phyloP scores from a whole-genome alignment of 176 grass and related monocot genomes.

The Oryza officinalis region DNA sequence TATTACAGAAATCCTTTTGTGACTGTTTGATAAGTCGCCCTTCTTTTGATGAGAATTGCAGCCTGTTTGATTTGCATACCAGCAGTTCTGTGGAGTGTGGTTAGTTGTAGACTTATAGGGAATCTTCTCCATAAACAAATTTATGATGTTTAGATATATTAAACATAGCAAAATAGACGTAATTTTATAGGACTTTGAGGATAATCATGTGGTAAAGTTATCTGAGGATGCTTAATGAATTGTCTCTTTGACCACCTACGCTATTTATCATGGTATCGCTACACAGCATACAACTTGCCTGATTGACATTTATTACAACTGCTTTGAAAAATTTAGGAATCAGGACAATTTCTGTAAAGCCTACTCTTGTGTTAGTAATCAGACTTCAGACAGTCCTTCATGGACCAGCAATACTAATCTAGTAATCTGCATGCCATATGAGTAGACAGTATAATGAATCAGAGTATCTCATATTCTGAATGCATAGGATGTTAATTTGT shows the following conservation, averaged over 20 bases:
- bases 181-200: background rate
- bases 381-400: background rate
- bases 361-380: constrained; percentile 8
- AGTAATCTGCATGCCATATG: background rate
- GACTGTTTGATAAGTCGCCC: background rate
- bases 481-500: background rate
- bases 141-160: background rate
- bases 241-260: background rate
- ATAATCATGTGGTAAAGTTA: background rate
- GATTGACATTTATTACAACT: background rate
- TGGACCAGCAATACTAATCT: background rate
- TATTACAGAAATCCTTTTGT: background rate
- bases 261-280: background rate
- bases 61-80: background rate
- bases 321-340: background rate
- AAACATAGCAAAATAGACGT: background rate
- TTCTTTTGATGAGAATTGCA: background rate
- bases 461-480: background rate
- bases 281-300: background rate
- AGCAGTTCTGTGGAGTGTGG: background rate
- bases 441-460: background rate
- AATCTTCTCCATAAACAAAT: background rate
- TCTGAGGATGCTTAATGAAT: background rate
- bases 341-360: background rate
- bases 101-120: background rate